These are phyloP conservation scores for Nyctanthes arbortristis DNA, from an alignment of 257 asterid species.

Conservation along the genomic window DNA sequence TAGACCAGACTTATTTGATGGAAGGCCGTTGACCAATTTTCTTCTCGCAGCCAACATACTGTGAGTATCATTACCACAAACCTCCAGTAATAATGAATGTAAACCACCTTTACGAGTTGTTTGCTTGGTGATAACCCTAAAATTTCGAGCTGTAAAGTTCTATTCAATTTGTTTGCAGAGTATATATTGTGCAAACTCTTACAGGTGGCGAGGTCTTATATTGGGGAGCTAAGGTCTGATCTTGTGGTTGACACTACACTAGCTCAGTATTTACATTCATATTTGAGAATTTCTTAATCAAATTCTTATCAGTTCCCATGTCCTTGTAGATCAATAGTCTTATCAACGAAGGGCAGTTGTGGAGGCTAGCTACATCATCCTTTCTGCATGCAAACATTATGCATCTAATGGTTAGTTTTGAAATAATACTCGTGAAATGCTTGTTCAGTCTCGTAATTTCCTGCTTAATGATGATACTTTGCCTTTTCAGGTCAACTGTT, in stretches of 20 bases:
- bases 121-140: neutral
- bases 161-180: too few species aligned
- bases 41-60: slow-evolving; percentile 70
- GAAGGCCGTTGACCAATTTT: slow-evolving; percentile 69
- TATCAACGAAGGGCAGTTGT: too few species aligned
- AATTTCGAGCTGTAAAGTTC: too few species aligned
- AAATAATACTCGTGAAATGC: slow-evolving; percentile 11
- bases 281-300: too few species aligned
- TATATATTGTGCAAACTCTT: too few species aligned
- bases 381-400: slow-evolving; percentile 82
- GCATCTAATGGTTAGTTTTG: slow-evolving; percentile 74
- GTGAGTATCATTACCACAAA: slow-evolving; percentile 61
- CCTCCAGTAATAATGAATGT: too few species aligned
- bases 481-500: slow-evolving; percentile 76
- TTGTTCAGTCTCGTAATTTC: slow-evolving; percentile 15
- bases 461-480: slow-evolving; percentile 19
- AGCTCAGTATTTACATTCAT: too few species aligned
- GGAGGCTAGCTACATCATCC: slow-evolving; percentile 30
- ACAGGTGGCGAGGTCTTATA: slow-evolving; percentile 55
- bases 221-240: slow-evolving; percentile 33
- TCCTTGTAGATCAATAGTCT: too few species aligned
- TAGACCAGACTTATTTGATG: slow-evolving; percentile 43
- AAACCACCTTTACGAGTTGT: neutral
- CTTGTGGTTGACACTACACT: neutral
- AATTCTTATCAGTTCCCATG: too few species aligned